These are phyloP conservation scores for Exserohilum rostratum DNA, from an alignment of 2,329 filamentous ascomycete genomes.

Conservation along the genomic window DNA sequence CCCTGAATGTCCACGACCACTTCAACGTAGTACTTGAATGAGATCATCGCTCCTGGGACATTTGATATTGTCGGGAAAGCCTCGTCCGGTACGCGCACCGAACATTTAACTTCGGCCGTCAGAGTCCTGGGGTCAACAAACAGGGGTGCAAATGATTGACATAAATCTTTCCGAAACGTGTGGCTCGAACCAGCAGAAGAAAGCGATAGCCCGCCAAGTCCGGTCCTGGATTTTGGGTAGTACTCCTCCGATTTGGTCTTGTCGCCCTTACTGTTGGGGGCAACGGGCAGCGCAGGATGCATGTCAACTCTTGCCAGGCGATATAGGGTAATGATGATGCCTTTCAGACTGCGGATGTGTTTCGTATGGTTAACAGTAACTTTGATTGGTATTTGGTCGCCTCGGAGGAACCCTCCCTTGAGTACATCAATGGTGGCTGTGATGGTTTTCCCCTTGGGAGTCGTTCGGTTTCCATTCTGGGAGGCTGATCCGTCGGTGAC, in stretches of 20 bases:
- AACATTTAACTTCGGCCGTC: conserved; percentile 78
- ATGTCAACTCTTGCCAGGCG: conserved; percentile 90
- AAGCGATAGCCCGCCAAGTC: conserved; percentile 82
- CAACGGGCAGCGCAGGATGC: conserved; percentile 66
- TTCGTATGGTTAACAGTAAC: conserved; percentile 88
- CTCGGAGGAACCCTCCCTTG: conserved; percentile 82
- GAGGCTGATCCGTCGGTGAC: conserved; percentile 52
- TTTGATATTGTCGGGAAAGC: conserved; percentile 89
- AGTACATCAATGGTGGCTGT: conserved; percentile 83
- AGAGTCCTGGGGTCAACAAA: conserved; percentile 84
- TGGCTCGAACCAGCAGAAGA: conserved; percentile 86
- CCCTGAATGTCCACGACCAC: conserved; percentile 92
- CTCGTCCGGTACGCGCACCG: conserved; percentile 85
- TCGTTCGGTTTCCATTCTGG: conserved; percentile 57
- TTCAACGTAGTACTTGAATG: conserved; percentile 92
- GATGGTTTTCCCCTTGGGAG: conserved; percentile 74
- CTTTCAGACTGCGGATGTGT: conserved; percentile 85
- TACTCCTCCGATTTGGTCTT: conserved; percentile 79
- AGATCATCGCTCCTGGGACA: conserved; percentile 92
- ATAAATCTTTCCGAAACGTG: conserved; percentile 93
- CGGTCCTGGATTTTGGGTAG: conserved; percentile 85
- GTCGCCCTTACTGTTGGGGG: conserved; percentile 67
- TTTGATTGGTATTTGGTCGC: conserved; percentile 79
- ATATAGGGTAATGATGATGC: conserved; percentile 91
- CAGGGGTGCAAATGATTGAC: conserved; percentile 85